Conservation (phyloP, 768 basidiomycete genomes). For the Antrodiella citrinella region DNA sequence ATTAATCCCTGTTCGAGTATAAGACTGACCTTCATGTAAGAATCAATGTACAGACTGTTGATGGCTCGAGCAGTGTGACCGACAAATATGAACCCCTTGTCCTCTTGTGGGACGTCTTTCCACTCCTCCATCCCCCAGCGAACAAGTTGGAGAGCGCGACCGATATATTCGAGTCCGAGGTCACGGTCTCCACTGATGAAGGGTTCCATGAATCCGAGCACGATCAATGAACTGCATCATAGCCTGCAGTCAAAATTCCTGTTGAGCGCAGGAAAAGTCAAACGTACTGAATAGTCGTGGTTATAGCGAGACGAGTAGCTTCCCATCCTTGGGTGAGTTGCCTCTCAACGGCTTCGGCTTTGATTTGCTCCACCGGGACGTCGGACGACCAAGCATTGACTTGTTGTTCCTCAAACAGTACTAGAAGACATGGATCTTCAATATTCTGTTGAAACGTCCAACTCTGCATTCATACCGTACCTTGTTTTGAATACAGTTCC, state of each 20-base stretch:
- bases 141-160: slow-evolving; percentile 31
- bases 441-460: too few species aligned
- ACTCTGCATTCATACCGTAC: too few species aligned
- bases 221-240: slow-evolving; percentile 29
- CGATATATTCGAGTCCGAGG: slow-evolving; percentile 27
- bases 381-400: slow-evolving; percentile 15
- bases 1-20: background rate
- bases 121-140: slow-evolving; percentile 34
- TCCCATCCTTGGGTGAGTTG: slow-evolving; percentile 20
- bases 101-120: slow-evolving; percentile 27
- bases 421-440: too few species aligned
- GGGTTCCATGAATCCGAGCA: slow-evolving; percentile 28
- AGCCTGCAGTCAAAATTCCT: background rate
- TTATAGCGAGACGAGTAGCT: slow-evolving; percentile 25
- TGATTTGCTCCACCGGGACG: slow-evolving; percentile 11
- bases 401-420: too few species aligned
- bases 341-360: slow-evolving; percentile 16
- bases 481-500: slow-evolving; percentile 16
- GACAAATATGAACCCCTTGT: slow-evolving; percentile 35
- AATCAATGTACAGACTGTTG: slow-evolving; percentile 25
- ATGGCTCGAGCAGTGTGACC: slow-evolving; percentile 22
- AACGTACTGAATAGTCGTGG: slow-evolving; percentile 30
- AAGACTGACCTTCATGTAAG: slow-evolving; percentile 26
- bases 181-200: slow-evolving; percentile 9
- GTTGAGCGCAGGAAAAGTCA: background rate